Evolutionary conservation across 768 basidiomycete genomes (phyloP).

Genomic region (Phlebiopsis flavidoalba): DNA sequence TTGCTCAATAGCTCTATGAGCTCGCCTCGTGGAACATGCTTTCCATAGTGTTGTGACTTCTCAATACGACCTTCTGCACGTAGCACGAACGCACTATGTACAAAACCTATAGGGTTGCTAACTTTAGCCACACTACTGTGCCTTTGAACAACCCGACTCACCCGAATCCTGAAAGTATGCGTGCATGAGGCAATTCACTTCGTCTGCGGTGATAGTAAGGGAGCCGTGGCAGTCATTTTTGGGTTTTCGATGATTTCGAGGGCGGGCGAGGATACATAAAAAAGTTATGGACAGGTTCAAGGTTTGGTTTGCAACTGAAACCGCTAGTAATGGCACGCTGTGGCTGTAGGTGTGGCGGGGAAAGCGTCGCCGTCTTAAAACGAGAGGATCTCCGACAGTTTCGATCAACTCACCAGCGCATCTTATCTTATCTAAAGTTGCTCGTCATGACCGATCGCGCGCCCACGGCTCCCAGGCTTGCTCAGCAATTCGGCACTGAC

Average conservation of each 20-base stretch:
- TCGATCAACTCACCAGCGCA: background rate
- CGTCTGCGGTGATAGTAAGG: slow-evolving; percentile 44
- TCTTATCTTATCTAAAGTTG: slow-evolving; percentile 1
- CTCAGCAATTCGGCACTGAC: slow-evolving; percentile 12
- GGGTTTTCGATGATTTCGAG: background rate
- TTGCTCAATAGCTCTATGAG: slow-evolving; percentile 77
- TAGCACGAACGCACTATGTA: slow-evolving; percentile 78
- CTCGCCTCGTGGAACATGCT: slow-evolving; percentile 77
- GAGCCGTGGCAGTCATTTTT: background rate
- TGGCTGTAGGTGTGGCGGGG: slow-evolving; percentile 1
- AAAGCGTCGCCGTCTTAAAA: background rate
- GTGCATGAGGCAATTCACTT: slow-evolving; percentile 82
- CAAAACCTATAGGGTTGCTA: slow-evolving; percentile 43
- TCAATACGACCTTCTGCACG: slow-evolving; percentile 71
- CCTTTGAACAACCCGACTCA: slow-evolving; percentile 20
- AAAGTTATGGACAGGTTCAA: background rate
- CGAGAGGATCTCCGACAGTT: background rate
- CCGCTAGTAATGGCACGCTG: background rate
- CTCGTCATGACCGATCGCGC: slow-evolving; percentile 1
- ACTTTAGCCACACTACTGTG: background rate
- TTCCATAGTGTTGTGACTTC: slow-evolving; percentile 59
- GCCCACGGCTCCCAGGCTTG: slow-evolving; percentile 11
- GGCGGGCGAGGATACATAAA: background rate
- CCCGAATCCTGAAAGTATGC: slow-evolving; percentile 83
- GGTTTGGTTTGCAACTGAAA: background rate